These are phyloP conservation scores for Metschnikowia aberdeeniae DNA, from an alignment of 805 yeast genomes.

Conservation along the genomic window DNA sequence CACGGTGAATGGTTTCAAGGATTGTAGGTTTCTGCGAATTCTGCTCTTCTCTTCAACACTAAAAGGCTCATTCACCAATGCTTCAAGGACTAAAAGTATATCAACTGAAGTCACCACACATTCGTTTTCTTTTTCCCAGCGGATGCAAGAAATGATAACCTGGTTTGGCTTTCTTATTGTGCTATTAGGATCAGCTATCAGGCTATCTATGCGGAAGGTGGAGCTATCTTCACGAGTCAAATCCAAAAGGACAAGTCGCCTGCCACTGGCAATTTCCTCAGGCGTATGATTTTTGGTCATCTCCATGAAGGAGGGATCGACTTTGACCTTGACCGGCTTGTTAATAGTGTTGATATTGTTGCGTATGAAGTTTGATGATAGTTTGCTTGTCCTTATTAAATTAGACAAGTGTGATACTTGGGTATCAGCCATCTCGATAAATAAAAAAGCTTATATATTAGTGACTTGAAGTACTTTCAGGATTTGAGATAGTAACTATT, in stretches of 20 bases:
- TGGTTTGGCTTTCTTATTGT: slow-evolving; percentile 33
- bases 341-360: slow-evolving; percentile 19
- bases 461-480: background rate
- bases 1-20: slow-evolving; percentile 57
- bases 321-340: slow-evolving; percentile 26
- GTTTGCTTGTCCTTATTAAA: slow-evolving; percentile 15
- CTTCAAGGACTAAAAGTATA: slow-evolving; percentile 53
- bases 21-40: slow-evolving; percentile 62
- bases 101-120: slow-evolving; percentile 64
- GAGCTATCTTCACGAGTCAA: slow-evolving; percentile 23
- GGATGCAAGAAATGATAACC: slow-evolving; percentile 56
- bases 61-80: slow-evolving; percentile 51
- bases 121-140: slow-evolving; percentile 46
- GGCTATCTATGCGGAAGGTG: slow-evolving; percentile 9
- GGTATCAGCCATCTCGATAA: background rate
- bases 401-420: slow-evolving; percentile 1
- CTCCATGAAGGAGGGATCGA: slow-evolving; percentile 27
- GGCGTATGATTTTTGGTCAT: slow-evolving; percentile 46
- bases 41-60: slow-evolving; percentile 68
- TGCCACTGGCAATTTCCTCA: slow-evolving; percentile 36
- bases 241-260: slow-evolving; percentile 49
- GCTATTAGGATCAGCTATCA: slow-evolving; percentile 27
- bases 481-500: background rate
- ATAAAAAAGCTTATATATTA: background rate
- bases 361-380: slow-evolving; percentile 16